A percentile compares a stretch with the other conserved stretches of the same genome.
phyloP scores from a whole-genome alignment of 2,329 filamentous ascomycete species.

The Emergomyces orientalis region DNA sequence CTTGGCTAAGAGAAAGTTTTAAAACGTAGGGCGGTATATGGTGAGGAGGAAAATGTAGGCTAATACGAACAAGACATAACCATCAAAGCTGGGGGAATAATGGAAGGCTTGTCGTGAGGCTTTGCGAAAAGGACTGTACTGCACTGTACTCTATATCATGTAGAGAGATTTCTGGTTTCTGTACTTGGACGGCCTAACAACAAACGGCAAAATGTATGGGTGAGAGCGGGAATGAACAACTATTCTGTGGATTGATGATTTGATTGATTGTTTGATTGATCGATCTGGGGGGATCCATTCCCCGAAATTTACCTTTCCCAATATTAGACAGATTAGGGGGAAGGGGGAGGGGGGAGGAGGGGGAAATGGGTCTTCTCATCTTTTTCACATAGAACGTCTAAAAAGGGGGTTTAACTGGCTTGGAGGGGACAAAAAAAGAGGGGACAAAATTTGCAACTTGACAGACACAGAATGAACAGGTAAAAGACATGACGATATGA shows the following conservation, averaged over 20 bases:
- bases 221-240: neutral
- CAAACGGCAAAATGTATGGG: neutral
- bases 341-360: too few species aligned
- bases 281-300: too few species aligned
- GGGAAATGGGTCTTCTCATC: too few species aligned
- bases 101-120: neutral
- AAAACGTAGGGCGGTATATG: neutral
- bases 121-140: neutral
- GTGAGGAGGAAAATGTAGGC: too few species aligned
- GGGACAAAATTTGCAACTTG: neutral
- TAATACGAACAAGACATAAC: too few species aligned
- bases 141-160: neutral
- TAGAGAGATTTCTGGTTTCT: neutral
- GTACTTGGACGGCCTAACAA: neutral
- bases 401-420: neutral
- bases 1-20: too few species aligned
- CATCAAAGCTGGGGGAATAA: neutral
- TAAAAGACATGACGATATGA: constrained; percentile 2
- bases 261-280: too few species aligned
- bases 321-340: too few species aligned
- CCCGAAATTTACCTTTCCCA: too few species aligned
- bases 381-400: too few species aligned
- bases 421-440: neutral
- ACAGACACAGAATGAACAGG: neutral
- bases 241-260: too few species aligned